Conservation (phyloP, 192 early-diverging fungal species). For the Glomus cerebriforme region DNA sequence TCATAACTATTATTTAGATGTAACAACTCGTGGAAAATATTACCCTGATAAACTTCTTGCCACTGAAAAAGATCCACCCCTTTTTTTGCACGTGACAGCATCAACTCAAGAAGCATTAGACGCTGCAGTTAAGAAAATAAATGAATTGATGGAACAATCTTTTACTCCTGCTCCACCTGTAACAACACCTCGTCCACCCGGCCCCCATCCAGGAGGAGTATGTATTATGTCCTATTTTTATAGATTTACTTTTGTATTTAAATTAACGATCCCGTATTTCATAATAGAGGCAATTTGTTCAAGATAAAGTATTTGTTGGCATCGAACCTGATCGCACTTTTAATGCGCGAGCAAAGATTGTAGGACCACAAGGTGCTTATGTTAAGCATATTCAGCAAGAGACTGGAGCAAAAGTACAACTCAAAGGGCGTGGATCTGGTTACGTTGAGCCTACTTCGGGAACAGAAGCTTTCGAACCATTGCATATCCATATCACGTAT, state of each 20-base stretch:
- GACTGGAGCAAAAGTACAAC: slow-evolving; percentile 74
- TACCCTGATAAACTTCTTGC: slow-evolving; percentile 74
- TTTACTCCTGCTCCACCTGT: slow-evolving; percentile 41
- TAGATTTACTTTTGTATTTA: neutral
- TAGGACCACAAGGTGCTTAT: slow-evolving; percentile 77
- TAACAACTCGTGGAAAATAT: slow-evolving; percentile 83
- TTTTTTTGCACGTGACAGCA: slow-evolving; percentile 79
- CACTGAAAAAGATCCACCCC: slow-evolving; percentile 74
- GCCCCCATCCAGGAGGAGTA: slow-evolving; percentile 15
- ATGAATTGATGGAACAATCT: slow-evolving; percentile 72
- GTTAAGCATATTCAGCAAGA: slow-evolving; percentile 88
- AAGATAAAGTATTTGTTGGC: slow-evolving; percentile 73
- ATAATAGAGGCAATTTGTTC: slow-evolving; percentile 50
- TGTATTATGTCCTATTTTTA: neutral
- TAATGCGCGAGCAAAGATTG: slow-evolving; percentile 84
- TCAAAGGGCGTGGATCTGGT: slow-evolving; percentile 85
- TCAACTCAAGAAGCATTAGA: slow-evolving; percentile 66
- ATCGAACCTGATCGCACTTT: slow-evolving; percentile 76
- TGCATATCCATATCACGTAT: slow-evolving; percentile 83
- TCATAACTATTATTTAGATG: slow-evolving; percentile 41
- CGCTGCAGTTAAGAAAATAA: slow-evolving; percentile 68
- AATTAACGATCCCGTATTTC: neutral
- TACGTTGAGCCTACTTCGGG: slow-evolving; percentile 66
- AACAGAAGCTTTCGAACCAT: slow-evolving; percentile 70
- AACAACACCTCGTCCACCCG: slow-evolving; percentile 32